A percentile compares a stretch with the other conserved stretches of the same genome.
phyloP scores from a whole-genome alignment of 768 basidiomycete genomes.

The Amanita subjunquillea region DNA sequence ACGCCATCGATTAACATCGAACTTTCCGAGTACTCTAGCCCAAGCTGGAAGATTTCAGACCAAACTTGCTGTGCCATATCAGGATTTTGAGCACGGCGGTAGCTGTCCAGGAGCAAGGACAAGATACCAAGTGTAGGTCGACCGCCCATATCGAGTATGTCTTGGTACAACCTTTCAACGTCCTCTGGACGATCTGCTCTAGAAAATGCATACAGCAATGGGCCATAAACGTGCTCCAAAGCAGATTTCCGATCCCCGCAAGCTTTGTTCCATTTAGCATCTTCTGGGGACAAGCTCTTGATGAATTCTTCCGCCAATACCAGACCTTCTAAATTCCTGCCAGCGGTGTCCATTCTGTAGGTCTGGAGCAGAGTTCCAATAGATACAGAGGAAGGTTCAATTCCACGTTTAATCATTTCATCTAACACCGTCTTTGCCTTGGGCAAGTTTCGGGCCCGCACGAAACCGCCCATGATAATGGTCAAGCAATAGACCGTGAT shows the following conservation, averaged over 20 bases:
- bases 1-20: slow-evolving; percentile 20
- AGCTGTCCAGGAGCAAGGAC: slow-evolving; percentile 59
- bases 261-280: slow-evolving; percentile 28
- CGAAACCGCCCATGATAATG: slow-evolving; percentile 64
- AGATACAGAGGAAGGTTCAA: slow-evolving; percentile 60
- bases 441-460: slow-evolving; percentile 40
- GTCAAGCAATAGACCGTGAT: slow-evolving; percentile 57
- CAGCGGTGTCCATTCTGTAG: slow-evolving; percentile 31
- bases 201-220: slow-evolving; percentile 47
- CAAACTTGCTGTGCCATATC: slow-evolving; percentile 53
- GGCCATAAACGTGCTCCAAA: slow-evolving; percentile 47
- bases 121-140: slow-evolving; percentile 50
- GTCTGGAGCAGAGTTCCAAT: slow-evolving; percentile 58
- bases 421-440: slow-evolving; percentile 59
- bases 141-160: slow-evolving; percentile 43
- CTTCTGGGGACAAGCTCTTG: slow-evolving; percentile 30
- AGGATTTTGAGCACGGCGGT: slow-evolving; percentile 48
- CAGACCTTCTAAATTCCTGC: slow-evolving; percentile 38
- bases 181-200: slow-evolving; percentile 32
- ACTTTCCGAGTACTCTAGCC: slow-evolving; percentile 27
- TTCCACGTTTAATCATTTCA: slow-evolving; percentile 56
- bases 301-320: slow-evolving; percentile 59
- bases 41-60: slow-evolving; percentile 56
- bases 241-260: slow-evolving; percentile 29
- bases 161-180: slow-evolving; percentile 45